phyloP scores from a whole-genome alignment of 495 filamentous ascomycete genomes.

The Thozetella sp. region DNA sequence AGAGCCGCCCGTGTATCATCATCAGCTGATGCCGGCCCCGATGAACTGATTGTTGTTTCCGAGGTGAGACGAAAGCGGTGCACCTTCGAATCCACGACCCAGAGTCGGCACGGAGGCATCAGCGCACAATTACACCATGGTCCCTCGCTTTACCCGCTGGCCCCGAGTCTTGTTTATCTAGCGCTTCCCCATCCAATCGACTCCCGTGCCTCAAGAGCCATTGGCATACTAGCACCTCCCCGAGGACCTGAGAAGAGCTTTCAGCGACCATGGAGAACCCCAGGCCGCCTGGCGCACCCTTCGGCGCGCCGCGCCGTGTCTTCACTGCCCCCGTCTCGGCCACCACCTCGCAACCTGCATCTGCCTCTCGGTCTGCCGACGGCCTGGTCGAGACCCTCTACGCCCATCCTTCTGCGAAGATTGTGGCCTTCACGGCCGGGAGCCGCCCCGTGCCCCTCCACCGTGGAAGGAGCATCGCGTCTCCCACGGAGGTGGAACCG shows the following conservation, averaged over 20 bases:
- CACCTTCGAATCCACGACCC: neutral
- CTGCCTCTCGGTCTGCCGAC: slow-evolving; percentile 21
- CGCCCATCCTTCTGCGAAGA: slow-evolving; percentile 64
- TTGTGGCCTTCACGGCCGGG: slow-evolving; percentile 64
- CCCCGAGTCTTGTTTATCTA: neutral
- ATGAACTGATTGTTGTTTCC: slow-evolving; percentile 1
- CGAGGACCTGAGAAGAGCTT: neutral
- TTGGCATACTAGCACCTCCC: too few species aligned
- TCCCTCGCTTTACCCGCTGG: neutral
- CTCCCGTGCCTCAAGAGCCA: too few species aligned
- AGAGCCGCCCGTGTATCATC: too few species aligned
- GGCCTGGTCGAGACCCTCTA: slow-evolving; percentile 69
- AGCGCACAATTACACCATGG: neutral
- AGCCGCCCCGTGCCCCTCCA: slow-evolving; percentile 35
- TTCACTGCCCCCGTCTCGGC: slow-evolving; percentile 33
- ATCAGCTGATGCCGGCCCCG: neutral
- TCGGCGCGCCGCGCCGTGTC: slow-evolving; percentile 37
- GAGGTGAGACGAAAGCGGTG: neutral
- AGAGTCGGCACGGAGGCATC: neutral
- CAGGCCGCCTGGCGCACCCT: slow-evolving; percentile 20
- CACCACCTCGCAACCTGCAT: slow-evolving; percentile 17
- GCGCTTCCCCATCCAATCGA: neutral
- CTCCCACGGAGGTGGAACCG: slow-evolving; percentile 32
- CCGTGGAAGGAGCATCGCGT: slow-evolving; percentile 33
- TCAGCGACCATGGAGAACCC: slow-evolving; percentile 25